Percentiles rank a stretch among this genome's conserved stretches.
phyloP scores from a whole-genome alignment of 2,329 filamentous ascomycete genomes.

The Verticillium tricorpus region DNA sequence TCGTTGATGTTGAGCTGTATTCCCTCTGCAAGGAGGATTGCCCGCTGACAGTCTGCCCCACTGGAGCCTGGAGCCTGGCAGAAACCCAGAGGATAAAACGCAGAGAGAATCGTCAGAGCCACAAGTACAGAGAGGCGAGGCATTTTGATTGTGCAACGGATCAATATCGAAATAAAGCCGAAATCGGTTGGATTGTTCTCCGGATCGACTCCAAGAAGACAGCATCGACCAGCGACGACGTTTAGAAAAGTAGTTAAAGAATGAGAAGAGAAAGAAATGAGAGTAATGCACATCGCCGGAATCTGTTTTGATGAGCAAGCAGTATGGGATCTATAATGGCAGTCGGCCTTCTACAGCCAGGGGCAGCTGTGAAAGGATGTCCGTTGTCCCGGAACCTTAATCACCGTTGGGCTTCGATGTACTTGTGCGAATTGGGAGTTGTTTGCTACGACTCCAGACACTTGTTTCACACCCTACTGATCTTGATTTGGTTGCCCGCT shows the following conservation, averaged over 20 bases:
- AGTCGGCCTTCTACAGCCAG: neutral
- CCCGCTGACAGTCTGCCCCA: neutral
- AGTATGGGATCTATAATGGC: no score
- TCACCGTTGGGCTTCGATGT: neutral
- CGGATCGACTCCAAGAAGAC: neutral
- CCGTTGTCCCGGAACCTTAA: neutral
- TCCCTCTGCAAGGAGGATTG: slow-evolving; percentile 10
- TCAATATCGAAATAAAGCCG: neutral
- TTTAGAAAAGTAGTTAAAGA: neutral
- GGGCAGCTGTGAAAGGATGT: neutral
- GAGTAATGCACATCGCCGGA: neutral
- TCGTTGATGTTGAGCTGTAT: slow-evolving; percentile 11
- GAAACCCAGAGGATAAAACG: neutral
- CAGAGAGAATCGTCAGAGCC: neutral
- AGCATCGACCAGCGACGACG: neutral
- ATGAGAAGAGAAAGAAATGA: neutral
- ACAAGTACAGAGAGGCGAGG: neutral
- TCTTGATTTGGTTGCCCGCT: neutral
- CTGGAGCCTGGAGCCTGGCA: neutral
- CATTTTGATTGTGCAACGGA: neutral
- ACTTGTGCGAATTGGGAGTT: neutral
- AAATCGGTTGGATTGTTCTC: neutral
- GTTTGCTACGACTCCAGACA: neutral
- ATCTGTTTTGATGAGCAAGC: neutral
- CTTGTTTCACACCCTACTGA: neutral